Evolutionary conservation across 345 rosid genomes (phyloP).

Genomic region (Rhodamnia rubescens): DNA sequence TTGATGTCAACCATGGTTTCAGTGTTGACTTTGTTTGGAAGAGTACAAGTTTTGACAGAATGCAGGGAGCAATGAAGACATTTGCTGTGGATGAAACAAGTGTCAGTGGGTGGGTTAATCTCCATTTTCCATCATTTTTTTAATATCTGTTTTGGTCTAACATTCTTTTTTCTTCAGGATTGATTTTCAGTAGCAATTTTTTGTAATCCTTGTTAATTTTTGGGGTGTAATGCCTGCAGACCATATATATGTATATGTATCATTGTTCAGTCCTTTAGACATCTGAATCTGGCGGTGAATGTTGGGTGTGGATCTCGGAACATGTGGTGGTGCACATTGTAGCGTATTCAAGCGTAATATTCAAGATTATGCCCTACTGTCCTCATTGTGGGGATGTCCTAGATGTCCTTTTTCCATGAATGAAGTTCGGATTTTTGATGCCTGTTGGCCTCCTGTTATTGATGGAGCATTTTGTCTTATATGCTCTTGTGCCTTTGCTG

Average conservation of each 20-base stretch:
- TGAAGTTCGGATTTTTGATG: background rate
- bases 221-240: background rate
- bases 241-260: background rate
- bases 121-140: background rate
- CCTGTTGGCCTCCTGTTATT: background rate
- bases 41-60: constrained; percentile 98
- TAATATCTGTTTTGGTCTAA: background rate
- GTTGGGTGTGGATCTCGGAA: background rate
- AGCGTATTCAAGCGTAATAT: background rate
- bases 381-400: background rate
- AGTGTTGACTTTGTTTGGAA: constrained; percentile 99
- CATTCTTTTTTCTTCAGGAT: background rate
- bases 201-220: background rate
- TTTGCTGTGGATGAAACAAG: constrained; percentile 99
- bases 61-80: constrained; percentile 99
- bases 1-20: constrained; percentile 84
- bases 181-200: background rate
- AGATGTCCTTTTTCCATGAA: background rate
- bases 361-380: background rate
- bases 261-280: background rate
- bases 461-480: background rate
- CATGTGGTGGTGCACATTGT: background rate
- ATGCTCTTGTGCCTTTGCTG: background rate
- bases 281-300: background rate
- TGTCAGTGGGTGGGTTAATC: constrained; percentile 85